These are phyloP conservation scores for Mycena capillaripes DNA, from an alignment of 768 basidiomycete species.

Conservation along the genomic window DNA sequence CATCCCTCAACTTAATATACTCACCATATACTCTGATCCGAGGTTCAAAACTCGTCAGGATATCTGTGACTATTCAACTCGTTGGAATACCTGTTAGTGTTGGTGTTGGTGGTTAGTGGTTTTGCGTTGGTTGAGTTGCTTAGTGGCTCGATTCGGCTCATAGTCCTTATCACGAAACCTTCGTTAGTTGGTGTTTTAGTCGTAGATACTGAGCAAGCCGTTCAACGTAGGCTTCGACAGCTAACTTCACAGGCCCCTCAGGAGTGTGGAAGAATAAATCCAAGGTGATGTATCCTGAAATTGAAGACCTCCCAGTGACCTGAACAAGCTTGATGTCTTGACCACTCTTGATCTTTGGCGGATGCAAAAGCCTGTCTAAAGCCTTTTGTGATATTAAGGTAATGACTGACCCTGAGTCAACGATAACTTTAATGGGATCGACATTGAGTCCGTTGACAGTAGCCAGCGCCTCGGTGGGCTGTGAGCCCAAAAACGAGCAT, in stretches of 20 bases:
- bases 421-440: slow-evolving; percentile 28
- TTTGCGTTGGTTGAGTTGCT: too few relatives aligned
- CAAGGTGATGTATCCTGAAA: slow-evolving; percentile 46
- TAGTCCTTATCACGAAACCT: too few relatives aligned
- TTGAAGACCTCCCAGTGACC: slow-evolving; percentile 46
- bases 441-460: slow-evolving; percentile 13
- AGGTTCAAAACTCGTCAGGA: too few relatives aligned
- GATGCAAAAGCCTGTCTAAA: slow-evolving; percentile 11
- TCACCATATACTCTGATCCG: too few relatives aligned
- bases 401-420: slow-evolving; percentile 54
- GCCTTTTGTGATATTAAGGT: slow-evolving; percentile 47
- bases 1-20: too few relatives aligned
- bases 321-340: slow-evolving; percentile 48
- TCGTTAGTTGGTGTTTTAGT: too few relatives aligned
- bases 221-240: slow-evolving; percentile 47
- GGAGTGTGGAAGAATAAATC: slow-evolving; percentile 42
- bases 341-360: slow-evolving; percentile 41
- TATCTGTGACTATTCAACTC: too few relatives aligned
- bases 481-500: slow-evolving; percentile 46
- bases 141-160: too few relatives aligned
- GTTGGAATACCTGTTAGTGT: too few relatives aligned
- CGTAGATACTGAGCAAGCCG: too few relatives aligned
- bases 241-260: slow-evolving; percentile 40
- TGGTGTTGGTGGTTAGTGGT: too few relatives aligned
- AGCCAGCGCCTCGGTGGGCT: slow-evolving; percentile 38